A percentile compares a stretch with the other conserved stretches of the same genome.
phyloP scores from a whole-genome alignment of 345 rosid species.

The Populus euphratica region DNA sequence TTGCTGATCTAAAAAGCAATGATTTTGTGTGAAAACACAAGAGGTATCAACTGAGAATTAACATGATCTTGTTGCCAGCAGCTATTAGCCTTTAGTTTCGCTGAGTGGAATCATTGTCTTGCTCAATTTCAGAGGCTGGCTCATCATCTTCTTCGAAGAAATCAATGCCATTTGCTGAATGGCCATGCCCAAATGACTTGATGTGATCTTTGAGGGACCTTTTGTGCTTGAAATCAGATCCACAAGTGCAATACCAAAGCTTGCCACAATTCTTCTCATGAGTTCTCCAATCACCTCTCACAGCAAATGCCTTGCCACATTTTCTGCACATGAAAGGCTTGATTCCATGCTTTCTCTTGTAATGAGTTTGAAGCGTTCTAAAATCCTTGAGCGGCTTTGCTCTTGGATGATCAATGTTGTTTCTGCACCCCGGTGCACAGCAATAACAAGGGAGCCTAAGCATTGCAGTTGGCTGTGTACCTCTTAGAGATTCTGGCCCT shows the following conservation, averaged over 20 bases:
- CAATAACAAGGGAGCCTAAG: conserved; percentile 90
- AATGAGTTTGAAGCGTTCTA: conserved; percentile 97
- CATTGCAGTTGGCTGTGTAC: conserved; percentile 97
- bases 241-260: conserved; percentile 93
- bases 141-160: conserved; percentile 67
- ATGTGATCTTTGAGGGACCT: conserved; percentile 93
- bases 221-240: conserved; percentile 95
- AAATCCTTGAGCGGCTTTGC: conserved; percentile 89
- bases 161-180: conserved; percentile 65
- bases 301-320: conserved; percentile 93
- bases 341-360: conserved; percentile 89
- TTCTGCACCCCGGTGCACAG: conserved; percentile 90
- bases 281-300: conserved; percentile 97
- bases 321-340: conserved; percentile 92
- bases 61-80: not conserved
- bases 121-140: conserved; percentile 70
- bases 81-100: conserved; percentile 6
- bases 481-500: conserved; percentile 91
- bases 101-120: conserved; percentile 43
- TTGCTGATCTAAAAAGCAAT: conserved; percentile 5
- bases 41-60: conserved; percentile 1
- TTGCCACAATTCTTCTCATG: conserved; percentile 98
- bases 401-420: conserved; percentile 92
- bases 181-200: conserved; percentile 79
- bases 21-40: conserved; percentile 6